phyloP scores from a whole-genome alignment of 2,329 filamentous ascomycete species.

The Xylaria sp. region DNA sequence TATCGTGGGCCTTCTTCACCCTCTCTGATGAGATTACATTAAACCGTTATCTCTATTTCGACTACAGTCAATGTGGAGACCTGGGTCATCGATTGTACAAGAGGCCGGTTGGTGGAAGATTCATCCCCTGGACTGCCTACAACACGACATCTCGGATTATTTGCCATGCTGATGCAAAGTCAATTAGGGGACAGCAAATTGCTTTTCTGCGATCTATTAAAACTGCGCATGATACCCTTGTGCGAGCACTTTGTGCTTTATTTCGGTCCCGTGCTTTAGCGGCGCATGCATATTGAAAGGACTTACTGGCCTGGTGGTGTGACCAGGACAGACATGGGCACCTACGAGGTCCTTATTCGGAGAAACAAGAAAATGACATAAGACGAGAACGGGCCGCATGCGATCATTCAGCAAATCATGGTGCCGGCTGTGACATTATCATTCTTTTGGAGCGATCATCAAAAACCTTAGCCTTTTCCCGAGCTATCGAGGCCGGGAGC shows the following conservation, averaged over 20 bases:
- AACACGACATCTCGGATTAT: neutral
- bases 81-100: neutral
- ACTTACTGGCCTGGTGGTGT: neutral
- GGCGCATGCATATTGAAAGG: conserved; percentile 24
- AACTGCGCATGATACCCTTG: conserved; percentile 34
- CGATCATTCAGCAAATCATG: conserved; percentile 19
- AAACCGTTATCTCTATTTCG: conserved; percentile 30
- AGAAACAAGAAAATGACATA: neutral
- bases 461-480: neutral
- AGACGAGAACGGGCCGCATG: neutral
- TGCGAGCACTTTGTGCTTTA: conserved; percentile 23
- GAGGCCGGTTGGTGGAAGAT: neutral
- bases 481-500: neutral
- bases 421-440: neutral
- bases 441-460: conserved; percentile 7
- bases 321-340: neutral
- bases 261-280: conserved; percentile 18
- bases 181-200: conserved; percentile 17
- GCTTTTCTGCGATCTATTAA: conserved; percentile 25
- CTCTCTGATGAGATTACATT: conserved; percentile 38
- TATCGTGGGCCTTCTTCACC: conserved; percentile 37
- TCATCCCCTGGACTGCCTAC: neutral
- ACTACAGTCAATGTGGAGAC: conserved; percentile 30
- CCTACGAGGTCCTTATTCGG: neutral
- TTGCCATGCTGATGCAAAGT: conserved; percentile 12